phyloP scores from a whole-genome alignment of 257 asterid genomes.

The Fraxinus cuspidata region DNA sequence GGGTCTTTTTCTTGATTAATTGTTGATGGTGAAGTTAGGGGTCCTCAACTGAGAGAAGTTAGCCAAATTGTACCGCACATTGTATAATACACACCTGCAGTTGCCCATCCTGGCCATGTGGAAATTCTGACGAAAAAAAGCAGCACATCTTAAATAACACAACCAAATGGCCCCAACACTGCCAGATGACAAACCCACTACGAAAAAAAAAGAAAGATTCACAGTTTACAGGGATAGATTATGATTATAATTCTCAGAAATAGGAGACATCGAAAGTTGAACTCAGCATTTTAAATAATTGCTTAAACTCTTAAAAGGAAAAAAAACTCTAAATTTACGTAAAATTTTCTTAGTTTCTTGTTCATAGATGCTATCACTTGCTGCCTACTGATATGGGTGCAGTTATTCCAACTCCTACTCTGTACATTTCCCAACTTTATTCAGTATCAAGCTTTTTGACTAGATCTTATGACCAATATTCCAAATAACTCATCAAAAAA shows the following conservation, averaged over 20 bases:
- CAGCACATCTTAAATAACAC: not conserved
- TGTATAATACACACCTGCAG: slow-evolving; percentile 21
- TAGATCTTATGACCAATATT: not conserved
- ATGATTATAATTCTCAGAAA: not conserved
- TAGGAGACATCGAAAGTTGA: too few species aligned
- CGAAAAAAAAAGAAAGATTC: not conserved
- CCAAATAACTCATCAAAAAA: too few species aligned
- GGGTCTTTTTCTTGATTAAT: not conserved
- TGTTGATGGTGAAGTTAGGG: slow-evolving; percentile 15
- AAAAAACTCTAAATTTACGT: not conserved
- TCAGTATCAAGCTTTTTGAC: not conserved
- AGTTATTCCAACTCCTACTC: not conserved
- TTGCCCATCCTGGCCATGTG: slow-evolving; percentile 67
- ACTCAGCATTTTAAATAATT: too few species aligned
- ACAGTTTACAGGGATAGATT: slow-evolving; percentile 12
- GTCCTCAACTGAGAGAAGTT: slow-evolving; percentile 5
- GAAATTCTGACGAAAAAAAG: slow-evolving; percentile 25
- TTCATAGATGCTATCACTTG: not conserved
- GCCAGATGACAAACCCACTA: not conserved
- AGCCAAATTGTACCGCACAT: slow-evolving; percentile 26
- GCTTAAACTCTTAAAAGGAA: too few species aligned
- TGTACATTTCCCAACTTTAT: not conserved
- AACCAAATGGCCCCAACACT: slow-evolving; percentile 20
- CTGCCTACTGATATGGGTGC: not conserved
- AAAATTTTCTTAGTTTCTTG: not conserved